Conservation (phyloP, 1,284 basidiomycete species). For the Sanghuangporus weigelae region DNA sequence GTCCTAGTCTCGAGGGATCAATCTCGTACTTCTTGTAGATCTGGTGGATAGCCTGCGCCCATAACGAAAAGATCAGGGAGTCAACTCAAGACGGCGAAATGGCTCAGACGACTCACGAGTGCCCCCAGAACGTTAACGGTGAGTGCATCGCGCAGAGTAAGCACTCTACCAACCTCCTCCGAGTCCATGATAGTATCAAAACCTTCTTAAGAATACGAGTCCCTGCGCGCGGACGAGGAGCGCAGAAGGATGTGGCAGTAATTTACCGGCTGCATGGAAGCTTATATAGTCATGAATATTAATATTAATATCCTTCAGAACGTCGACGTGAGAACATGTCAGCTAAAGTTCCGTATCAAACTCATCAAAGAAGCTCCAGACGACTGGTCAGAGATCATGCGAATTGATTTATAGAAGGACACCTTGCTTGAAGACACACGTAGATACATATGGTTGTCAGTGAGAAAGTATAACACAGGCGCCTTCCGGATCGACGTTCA, state of each 20-base stretch:
- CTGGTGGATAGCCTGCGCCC: slow-evolving; percentile 2
- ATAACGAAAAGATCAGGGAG: not conserved
- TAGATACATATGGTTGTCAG: too few species aligned
- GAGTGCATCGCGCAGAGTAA: not conserved
- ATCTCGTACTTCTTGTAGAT: slow-evolving; percentile 13
- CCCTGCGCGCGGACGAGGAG: not conserved
- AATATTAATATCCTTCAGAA: not conserved
- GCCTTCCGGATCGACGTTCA: too few species aligned
- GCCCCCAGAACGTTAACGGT: not conserved
- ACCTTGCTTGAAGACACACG: not conserved
- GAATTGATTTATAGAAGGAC: not conserved
- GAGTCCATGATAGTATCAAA: not conserved
- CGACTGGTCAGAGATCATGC: not conserved
- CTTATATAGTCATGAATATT: too few species aligned
- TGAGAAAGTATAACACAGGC: too few species aligned
- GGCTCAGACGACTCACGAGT: not conserved
- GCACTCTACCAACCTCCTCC: not conserved
- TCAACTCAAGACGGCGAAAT: not conserved
- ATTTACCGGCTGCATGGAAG: not conserved
- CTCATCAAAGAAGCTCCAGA: not conserved
- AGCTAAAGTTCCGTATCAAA: not conserved
- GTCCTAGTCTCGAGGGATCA: not conserved
- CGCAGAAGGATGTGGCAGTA: not conserved
- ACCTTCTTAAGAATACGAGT: not conserved
- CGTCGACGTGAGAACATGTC: not conserved